Evolutionary conservation across 2,329 filamentous ascomycete genomes (phyloP), one percentile per base, ranked within the genome.

Genomic region (Sodiomyces alkalinus): DNA sequence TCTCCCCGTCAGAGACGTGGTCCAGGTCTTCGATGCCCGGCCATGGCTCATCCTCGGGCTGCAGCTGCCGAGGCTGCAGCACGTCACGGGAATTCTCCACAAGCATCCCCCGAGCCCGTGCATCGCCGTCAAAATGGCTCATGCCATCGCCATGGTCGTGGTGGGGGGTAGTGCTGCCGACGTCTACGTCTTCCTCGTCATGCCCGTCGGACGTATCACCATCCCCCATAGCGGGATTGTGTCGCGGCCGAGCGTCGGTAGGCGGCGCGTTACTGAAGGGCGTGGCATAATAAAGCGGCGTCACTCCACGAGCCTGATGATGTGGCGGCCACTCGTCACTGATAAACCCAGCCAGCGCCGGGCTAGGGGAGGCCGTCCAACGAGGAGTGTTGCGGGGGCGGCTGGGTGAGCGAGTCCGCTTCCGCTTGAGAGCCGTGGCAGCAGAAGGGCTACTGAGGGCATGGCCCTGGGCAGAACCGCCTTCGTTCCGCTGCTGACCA

Each of bases 251-350:
- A 12, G 51, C 36, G 30, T 65, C 61, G 9, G 57, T 47, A 7
- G 52, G 47, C 1, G 68, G 60, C 4, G 60, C 67, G 35, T 73
- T 75, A 42, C 77, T 83, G 44, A 76, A 63, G 0, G 80, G 80
- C 1, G 80, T 86, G 3, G 77, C 76, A 42, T 85, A 85, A n/a
- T 72, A 74, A 38, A 73, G 73, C 0, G 75, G 77, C 1, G 65
- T 71, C 9, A 56, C 58, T 10, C 48, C 49, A 18, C 61, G 49
- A 29, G 46, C 42, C 33, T 42, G 49, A 40, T 32, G 43, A 40
- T 32, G 43, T 41, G 47, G 39, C 29, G 47, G 47, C 9, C 14
- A 16, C 24, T 57, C 51, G 5, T 44, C 45, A 4, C 49, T 32
- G 4, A 43, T 31, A 4, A 37, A 29, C 11, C 32, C 44, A 18